These are phyloP conservation scores for Rosa chinensis DNA, from an alignment of 306 rosid genomes.

Conservation along the genomic window DNA sequence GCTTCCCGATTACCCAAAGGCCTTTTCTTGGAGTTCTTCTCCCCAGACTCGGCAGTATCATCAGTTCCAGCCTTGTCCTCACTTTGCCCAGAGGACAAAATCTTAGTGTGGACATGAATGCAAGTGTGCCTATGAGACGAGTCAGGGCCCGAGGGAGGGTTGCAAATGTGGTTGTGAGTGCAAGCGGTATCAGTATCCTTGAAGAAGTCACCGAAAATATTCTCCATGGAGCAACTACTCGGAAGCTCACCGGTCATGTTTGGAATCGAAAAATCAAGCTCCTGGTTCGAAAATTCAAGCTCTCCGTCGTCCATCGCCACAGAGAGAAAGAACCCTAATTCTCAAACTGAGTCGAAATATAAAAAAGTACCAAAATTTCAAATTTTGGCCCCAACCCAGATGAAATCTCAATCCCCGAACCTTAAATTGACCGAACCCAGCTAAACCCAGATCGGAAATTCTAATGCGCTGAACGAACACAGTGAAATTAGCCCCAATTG, in stretches of 20 bases:
- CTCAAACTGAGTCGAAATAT: neutral
- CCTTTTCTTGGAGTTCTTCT: slow-evolving; percentile 69
- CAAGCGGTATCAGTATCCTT: slow-evolving; percentile 75
- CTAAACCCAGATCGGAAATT: slow-evolving; percentile 16
- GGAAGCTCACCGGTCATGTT: slow-evolving; percentile 66
- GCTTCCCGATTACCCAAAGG: slow-evolving; percentile 85
- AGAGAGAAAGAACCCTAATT: neutral
- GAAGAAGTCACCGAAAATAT: slow-evolving; percentile 73
- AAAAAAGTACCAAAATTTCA: neutral
- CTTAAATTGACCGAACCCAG: neutral
- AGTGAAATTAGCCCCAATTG: neutral
- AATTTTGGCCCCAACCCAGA: neutral
- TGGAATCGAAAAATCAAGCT: slow-evolving; percentile 54
- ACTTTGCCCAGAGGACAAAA: slow-evolving; percentile 50
- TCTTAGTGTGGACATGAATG: slow-evolving; percentile 87
- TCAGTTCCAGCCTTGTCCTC: slow-evolving; percentile 75
- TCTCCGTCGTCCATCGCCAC: slow-evolving; percentile 84
- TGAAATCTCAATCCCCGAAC: slow-evolving; percentile 9
- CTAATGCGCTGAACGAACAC: neutral
- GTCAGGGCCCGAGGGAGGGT: slow-evolving; percentile 92
- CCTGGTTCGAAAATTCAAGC: slow-evolving; percentile 74
- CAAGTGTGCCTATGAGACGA: slow-evolving; percentile 89
- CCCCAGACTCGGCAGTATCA: slow-evolving; percentile 78
- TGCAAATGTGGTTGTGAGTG: slow-evolving; percentile 96
- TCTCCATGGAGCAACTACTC: slow-evolving; percentile 77